Conservation (phyloP, 306 rosid genomes). For the Acmispon strigosus region DNA sequence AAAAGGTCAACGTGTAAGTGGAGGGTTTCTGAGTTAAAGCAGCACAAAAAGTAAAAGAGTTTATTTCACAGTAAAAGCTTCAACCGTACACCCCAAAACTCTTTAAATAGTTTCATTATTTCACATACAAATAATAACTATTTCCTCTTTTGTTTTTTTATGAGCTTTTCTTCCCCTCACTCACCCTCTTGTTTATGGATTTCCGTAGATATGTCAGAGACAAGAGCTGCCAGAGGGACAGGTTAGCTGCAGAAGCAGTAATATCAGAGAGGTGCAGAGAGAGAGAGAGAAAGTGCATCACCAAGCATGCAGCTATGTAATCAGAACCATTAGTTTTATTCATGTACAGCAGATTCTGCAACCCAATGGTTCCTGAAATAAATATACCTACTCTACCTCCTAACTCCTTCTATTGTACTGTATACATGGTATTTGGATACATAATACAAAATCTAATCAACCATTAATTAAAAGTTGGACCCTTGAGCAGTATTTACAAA, state of each 20-base stretch:
- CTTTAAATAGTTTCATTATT: slow-evolving; percentile 9
- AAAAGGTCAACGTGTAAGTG: slow-evolving; percentile 52
- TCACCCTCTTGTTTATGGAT: slow-evolving; percentile 49
- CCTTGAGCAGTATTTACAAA: too few species aligned
- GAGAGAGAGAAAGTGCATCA: slow-evolving; percentile 24
- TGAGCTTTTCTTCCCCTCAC: not conserved
- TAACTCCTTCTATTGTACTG: not conserved
- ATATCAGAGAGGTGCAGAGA: slow-evolving; percentile 18
- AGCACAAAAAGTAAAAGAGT: slow-evolving; percentile 64
- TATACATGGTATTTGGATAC: too few species aligned
- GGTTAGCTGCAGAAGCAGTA: slow-evolving; percentile 41
- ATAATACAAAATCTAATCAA: too few species aligned
- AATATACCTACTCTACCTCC: slow-evolving; percentile 66
- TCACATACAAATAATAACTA: not conserved
- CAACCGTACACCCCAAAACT: slow-evolving; percentile 51
- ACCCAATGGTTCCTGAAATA: slow-evolving; percentile 67
- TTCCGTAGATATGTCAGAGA: slow-evolving; percentile 91
- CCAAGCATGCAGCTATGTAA: slow-evolving; percentile 54
- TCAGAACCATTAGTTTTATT: slow-evolving; percentile 79
- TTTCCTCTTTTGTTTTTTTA: slow-evolving; percentile 24
- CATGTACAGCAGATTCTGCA: slow-evolving; percentile 71
- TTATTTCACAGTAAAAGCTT: slow-evolving; percentile 42
- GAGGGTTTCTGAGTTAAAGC: slow-evolving; percentile 40
- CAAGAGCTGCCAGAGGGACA: slow-evolving; percentile 58
- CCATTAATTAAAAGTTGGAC: too few species aligned